Evolutionary conservation across 139 green algal species (phyloP).

Genomic region (Picochlorum sp.): DNA sequence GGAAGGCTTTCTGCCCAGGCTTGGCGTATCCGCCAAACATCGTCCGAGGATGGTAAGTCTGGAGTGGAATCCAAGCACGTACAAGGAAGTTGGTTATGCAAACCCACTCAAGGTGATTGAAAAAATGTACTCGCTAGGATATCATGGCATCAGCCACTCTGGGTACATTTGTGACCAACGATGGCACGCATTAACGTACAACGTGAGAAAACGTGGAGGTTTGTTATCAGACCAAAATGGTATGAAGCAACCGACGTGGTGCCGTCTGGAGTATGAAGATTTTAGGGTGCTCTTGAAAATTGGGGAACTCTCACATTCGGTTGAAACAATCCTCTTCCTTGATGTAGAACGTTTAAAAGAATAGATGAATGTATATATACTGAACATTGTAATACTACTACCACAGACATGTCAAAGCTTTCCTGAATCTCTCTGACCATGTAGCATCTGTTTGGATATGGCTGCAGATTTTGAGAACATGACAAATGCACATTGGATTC

Average conservation of each 20-base stretch:
- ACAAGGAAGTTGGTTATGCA: constrained; percentile 32
- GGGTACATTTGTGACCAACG: constrained; percentile 66
- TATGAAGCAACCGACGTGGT: constrained; percentile 68
- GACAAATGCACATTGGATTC: no score
- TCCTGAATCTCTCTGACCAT: no score
- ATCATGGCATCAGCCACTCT: constrained; percentile 60
- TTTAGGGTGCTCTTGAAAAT: constrained; percentile 41
- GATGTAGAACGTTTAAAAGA: neutral
- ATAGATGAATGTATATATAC: no score
- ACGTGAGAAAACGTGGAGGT: constrained; percentile 23
- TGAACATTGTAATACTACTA: neutral
- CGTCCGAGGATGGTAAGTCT: constrained; percentile 54
- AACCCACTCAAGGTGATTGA: constrained; percentile 39
- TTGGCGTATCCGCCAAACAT: neutral
- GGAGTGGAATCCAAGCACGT: constrained; percentile 47
- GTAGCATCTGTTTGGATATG: no score
- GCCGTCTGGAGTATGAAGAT: constrained; percentile 51
- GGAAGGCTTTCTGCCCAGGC: constrained; percentile 38
- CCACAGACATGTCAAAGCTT: no score
- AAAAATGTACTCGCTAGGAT: constrained; percentile 54
- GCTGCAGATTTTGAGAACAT: no score
- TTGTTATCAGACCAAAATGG: constrained; percentile 13
- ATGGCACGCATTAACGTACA: constrained; percentile 57
- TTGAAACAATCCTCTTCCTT: constrained; percentile 60
- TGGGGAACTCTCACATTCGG: constrained; percentile 2